Conservation (phyloP, 2,329 filamentous ascomycete species). For the Penicillium brasilianum region DNA sequence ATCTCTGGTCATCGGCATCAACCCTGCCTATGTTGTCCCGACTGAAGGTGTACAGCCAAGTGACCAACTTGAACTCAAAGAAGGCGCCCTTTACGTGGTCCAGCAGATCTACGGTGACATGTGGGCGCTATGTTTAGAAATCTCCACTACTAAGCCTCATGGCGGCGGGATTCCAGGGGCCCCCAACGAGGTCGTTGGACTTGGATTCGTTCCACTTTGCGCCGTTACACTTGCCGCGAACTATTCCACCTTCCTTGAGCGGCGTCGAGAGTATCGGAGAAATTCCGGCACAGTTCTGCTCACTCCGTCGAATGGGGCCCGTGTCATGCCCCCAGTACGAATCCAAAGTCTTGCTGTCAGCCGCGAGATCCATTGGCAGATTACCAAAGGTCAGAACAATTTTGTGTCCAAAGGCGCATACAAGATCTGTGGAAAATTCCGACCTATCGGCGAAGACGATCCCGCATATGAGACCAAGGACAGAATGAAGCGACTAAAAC, state of each 20-base stretch:
- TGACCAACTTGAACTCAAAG: constrained; percentile 37
- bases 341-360: constrained; percentile 25
- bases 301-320: constrained; percentile 34
- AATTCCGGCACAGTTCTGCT: constrained; percentile 3
- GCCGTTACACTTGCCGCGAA: constrained; percentile 41
- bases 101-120: constrained; percentile 41
- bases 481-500: not conserved
- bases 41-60: constrained; percentile 20
- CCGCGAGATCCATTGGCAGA: not conserved
- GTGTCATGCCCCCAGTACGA: constrained; percentile 35
- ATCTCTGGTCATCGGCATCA: constrained; percentile 37
- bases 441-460: not conserved
- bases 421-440: not conserved
- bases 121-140: constrained; percentile 41
- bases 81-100: constrained; percentile 39
- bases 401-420: not conserved
- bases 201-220: constrained; percentile 42
- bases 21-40: constrained; percentile 32
- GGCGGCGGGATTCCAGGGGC: not conserved
- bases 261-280: constrained; percentile 21
- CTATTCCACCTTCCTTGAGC: constrained; percentile 32
- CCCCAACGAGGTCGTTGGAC: constrained; percentile 14
- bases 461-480: not conserved
- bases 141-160: constrained; percentile 24
- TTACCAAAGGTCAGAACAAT: not conserved